phyloP scores from a whole-genome alignment of 2,329 filamentous ascomycete species.

The Aspergillus sp. region DNA sequence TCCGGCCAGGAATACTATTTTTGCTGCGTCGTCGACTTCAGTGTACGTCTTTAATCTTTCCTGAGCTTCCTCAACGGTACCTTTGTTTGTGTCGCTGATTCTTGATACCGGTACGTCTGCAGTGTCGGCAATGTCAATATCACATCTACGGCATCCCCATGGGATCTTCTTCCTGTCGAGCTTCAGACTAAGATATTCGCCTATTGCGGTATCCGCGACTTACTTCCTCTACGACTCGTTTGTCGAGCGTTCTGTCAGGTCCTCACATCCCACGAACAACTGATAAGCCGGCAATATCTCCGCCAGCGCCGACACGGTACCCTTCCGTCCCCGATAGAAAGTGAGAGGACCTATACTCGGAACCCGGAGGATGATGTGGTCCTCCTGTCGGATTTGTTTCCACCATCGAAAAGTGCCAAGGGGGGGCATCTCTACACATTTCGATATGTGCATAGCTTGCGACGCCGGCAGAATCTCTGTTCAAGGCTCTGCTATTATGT shows the following conservation, averaged over 20 bases:
- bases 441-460: slow-evolving; percentile 31
- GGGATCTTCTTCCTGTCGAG: slow-evolving; percentile 35
- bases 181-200: slow-evolving; percentile 36
- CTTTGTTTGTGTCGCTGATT: slow-evolving; percentile 4
- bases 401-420: slow-evolving; percentile 27
- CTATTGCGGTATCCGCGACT: slow-evolving; percentile 31
- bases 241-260: slow-evolving; percentile 31
- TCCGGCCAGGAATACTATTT: slow-evolving; percentile 13
- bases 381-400: slow-evolving; percentile 37
- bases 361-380: slow-evolving; percentile 38
- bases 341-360: slow-evolving; percentile 30
- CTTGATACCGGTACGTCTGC: neutral
- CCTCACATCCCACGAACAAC: slow-evolving; percentile 31
- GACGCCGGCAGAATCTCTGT: slow-evolving; percentile 31
- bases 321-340: slow-evolving; percentile 32
- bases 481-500: slow-evolving; percentile 34
- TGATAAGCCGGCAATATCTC: slow-evolving; percentile 35
- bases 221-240: slow-evolving; percentile 30
- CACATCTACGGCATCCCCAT: slow-evolving; percentile 25
- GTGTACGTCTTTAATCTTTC: slow-evolving; percentile 13
- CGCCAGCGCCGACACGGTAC: slow-evolving; percentile 35
- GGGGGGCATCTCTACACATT: slow-evolving; percentile 35
- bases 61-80: neutral
- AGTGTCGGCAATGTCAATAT: slow-evolving; percentile 16
- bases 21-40: slow-evolving; percentile 17